These are phyloP conservation scores for Raphanus raphanistrum DNA, from an alignment of 345 rosid species.

Conservation along the genomic window DNA sequence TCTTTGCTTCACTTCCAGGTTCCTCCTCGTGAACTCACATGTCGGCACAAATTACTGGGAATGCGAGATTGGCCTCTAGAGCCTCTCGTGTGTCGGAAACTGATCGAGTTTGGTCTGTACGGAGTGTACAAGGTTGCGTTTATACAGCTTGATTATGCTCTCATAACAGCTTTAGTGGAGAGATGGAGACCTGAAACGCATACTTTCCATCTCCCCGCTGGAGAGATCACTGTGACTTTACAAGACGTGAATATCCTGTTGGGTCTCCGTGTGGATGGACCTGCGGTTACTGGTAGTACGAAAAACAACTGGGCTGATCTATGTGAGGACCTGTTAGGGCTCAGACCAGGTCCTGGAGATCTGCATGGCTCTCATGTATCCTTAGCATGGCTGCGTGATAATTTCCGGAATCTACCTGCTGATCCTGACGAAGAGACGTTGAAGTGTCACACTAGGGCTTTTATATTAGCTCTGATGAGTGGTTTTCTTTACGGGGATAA, in stretches of 20 bases:
- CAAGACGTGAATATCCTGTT: conserved; percentile 63
- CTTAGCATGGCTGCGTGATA: conserved; percentile 40
- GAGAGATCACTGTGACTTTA: conserved; percentile 68
- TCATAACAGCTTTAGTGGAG: conserved; percentile 76
- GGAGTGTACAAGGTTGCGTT: conserved; percentile 74
- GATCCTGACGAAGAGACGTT: conserved; percentile 36
- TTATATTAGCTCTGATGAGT: conserved; percentile 43
- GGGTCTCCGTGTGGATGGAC: conserved; percentile 78
- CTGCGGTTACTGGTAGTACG: conserved; percentile 57
- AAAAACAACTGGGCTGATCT: conserved; percentile 43
- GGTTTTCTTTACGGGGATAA: conserved; percentile 44
- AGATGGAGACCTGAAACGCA: conserved; percentile 82
- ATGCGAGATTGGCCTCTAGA: conserved; percentile 46
- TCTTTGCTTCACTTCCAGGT: conserved; percentile 35
- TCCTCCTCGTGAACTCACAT: conserved; percentile 44
- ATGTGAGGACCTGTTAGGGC: conserved; percentile 40
- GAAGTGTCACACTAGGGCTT: conserved; percentile 41
- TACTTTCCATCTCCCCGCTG: conserved; percentile 69
- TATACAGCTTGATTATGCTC: conserved; percentile 61
- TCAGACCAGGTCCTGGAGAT: conserved; percentile 42
- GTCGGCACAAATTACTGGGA: conserved; percentile 40
- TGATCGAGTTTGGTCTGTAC: conserved; percentile 37
- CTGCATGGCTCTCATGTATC: conserved; percentile 44
- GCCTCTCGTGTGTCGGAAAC: conserved; percentile 39
- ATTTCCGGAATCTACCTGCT: conserved; percentile 37